Evolutionary conservation across 495 filamentous ascomycete genomes (phyloP), one percentile per base, ranked within the genome.

Genomic region (Aspergillus campestris): DNA sequence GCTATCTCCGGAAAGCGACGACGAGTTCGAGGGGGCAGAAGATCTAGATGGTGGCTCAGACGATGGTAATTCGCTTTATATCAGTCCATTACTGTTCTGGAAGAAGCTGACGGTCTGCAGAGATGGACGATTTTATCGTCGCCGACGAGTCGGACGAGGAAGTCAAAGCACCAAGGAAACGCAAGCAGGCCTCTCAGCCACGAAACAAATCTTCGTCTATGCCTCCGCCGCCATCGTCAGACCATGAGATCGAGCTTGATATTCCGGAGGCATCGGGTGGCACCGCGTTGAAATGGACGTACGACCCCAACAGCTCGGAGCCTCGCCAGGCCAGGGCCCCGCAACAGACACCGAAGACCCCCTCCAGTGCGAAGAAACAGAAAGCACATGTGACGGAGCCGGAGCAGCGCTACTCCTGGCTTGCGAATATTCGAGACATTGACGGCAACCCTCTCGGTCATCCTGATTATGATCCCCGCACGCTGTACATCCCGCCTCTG

Each of bases 401-500:
- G 2, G 85, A 90, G 42, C 70, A 86, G 34, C 77, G 94, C 52
- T 90, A 97, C 58, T 56, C 81, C 3, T 99, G 94, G 94, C 74
- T 99, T 41, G 94, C 87, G 14, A 80, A 88, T 42, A 73, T 89
- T 40, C 69, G 71, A 42, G 94, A 99, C 61, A 83, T 83, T 5
- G 89, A 95, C 59, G 75, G 82, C 33, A 81, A 96, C 50, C 76
- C 84, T 2, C 76, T 78, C 3, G 80, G 74, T n/a, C 81, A 95
- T 61, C 84, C 88, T 0, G 91, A 97, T 41, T 94, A 88, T 50
- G 90, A 99, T 53, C 89, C 88, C n/a, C 77, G 86, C 8, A 91
- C 89, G 0, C 75, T 99, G 13, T 92, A 86, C 62, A 83, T 99
- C 36, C 94, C 94, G 11, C 82, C 84, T 0, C 37, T 71, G 5